These are phyloP conservation scores for Leccinum fuscescens DNA, from an alignment of 1,284 basidiomycete genomes.

Conservation along the genomic window DNA sequence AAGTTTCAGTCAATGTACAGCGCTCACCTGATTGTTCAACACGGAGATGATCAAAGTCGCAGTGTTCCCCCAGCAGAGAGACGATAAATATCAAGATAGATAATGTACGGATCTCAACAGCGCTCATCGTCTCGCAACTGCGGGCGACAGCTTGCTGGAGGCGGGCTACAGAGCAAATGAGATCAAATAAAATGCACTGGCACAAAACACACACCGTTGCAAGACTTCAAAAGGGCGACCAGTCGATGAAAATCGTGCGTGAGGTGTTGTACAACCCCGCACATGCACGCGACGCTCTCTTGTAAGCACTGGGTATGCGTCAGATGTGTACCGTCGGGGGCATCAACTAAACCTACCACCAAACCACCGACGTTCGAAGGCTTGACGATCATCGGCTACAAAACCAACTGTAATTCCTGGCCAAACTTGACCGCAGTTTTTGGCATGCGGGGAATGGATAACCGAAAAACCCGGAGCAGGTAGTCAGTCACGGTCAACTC, in stretches of 20 bases:
- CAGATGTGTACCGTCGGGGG: neutral
- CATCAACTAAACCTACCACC: slow-evolving; percentile 42
- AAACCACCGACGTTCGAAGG: slow-evolving; percentile 67
- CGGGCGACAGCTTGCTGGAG: slow-evolving; percentile 53
- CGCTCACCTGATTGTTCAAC: slow-evolving; percentile 52
- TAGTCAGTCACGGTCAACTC: too few relatives aligned
- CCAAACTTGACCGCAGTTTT: slow-evolving; percentile 50
- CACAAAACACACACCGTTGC: slow-evolving; percentile 56
- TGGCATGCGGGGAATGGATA: too few relatives aligned
- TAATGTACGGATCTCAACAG: slow-evolving; percentile 43
- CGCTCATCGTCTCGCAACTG: slow-evolving; percentile 31
- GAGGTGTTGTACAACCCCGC: slow-evolving; percentile 77
- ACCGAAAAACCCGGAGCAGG: too few relatives aligned
- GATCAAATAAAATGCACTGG: neutral
- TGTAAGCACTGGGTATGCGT: slow-evolving; percentile 62
- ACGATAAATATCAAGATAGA: slow-evolving; percentile 78
- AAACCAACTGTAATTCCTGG: slow-evolving; percentile 73
- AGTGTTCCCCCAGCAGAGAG: slow-evolving; percentile 84
- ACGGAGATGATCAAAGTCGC: slow-evolving; percentile 80
- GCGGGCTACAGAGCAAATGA: slow-evolving; percentile 39
- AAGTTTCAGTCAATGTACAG: too few relatives aligned
- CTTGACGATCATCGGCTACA: slow-evolving; percentile 87
- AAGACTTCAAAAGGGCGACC: slow-evolving; percentile 77
- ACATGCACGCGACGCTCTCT: slow-evolving; percentile 90
- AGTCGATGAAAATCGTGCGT: slow-evolving; percentile 84